Conservation (phyloP, 2,329 filamentous ascomycete species). For the Escovopsis sp. region DNA sequence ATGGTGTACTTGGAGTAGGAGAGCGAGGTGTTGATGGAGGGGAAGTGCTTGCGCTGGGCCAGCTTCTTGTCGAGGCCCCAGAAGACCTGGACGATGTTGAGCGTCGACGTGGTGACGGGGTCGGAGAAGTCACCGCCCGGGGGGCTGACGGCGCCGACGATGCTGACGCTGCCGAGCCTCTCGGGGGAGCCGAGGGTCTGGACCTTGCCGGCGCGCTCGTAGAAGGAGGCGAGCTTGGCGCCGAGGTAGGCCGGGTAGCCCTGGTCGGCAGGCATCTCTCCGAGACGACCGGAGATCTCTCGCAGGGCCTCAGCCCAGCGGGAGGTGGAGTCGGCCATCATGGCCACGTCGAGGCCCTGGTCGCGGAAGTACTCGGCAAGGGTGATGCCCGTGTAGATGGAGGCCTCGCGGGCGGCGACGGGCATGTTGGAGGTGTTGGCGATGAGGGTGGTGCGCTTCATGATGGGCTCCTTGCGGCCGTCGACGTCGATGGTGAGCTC, state of each 20-base stretch:
- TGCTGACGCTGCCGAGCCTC: slow-evolving; percentile 83
- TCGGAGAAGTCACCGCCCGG: slow-evolving; percentile 99
- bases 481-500: slow-evolving; percentile 92
- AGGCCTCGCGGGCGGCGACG: slow-evolving; percentile 92
- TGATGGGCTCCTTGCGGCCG: slow-evolving; percentile 93
- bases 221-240: slow-evolving; percentile 96
- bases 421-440: slow-evolving; percentile 99
- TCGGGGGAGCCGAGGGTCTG: slow-evolving; percentile 76
- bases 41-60: slow-evolving; percentile 97
- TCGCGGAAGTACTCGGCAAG: slow-evolving; percentile 95
- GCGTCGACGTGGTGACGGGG: slow-evolving; percentile 83
- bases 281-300: slow-evolving; percentile 95
- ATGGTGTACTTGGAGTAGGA: slow-evolving; percentile 96
- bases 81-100: slow-evolving; percentile 97
- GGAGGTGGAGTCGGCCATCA: slow-evolving; percentile 99
- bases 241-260: slow-evolving; percentile 96
- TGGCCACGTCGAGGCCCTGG: slow-evolving; percentile 91
- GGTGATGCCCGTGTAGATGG: slow-evolving; percentile 93
- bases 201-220: slow-evolving; percentile 90
- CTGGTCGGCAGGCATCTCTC: slow-evolving; percentile 99
- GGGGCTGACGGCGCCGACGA: slow-evolving; percentile 92
- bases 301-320: slow-evolving; percentile 97
- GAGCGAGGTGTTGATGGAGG: slow-evolving; percentile 85
- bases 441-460: slow-evolving; percentile 98
- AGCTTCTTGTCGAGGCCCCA: slow-evolving; percentile 99